A percentile compares a stretch with the other conserved stretches of the same genome.
Conservation (phyloP, 75 land plant genomes). For the Adiantum capillusveneris region DNA sequence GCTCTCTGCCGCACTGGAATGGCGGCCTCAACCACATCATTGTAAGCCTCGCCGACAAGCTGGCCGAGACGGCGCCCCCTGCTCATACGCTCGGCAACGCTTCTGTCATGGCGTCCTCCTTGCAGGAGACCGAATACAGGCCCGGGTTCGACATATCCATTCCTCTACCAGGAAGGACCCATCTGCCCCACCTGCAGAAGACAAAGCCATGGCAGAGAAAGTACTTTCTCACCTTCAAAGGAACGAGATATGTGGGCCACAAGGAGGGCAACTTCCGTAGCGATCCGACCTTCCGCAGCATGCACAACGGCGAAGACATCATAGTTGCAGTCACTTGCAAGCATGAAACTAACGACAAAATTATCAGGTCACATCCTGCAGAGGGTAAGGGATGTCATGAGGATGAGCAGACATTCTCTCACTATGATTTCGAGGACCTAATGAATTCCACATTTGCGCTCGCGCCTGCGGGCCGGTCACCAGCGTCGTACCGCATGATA, state of each 20-base stretch:
- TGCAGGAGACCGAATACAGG: constrained; percentile 30
- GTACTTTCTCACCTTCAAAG: constrained; percentile 26
- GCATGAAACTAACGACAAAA: constrained; percentile 23
- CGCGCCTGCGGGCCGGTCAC: constrained; percentile 25
- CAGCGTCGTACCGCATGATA: constrained; percentile 24
- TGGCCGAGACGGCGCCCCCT: constrained; percentile 14
- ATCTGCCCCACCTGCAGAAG: constrained; percentile 1
- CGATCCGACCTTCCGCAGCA: constrained; percentile 6
- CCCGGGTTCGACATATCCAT: constrained; percentile 38
- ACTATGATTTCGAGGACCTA: constrained; percentile 12
- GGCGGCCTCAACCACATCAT: too few species aligned
- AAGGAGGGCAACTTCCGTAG: constrained; percentile 24
- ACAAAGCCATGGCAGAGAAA: constrained; percentile 12
- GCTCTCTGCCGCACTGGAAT: constrained; percentile 15
- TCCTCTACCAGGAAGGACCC: constrained; percentile 29
- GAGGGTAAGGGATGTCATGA: constrained; percentile 23
- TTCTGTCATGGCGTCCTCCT: constrained; percentile 17
- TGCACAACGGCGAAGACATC: constrained; percentile 29
- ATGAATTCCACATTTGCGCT: constrained; percentile 35
- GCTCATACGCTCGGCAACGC: constrained; percentile 21
- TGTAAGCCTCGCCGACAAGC: too few species aligned
- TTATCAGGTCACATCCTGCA: constrained; percentile 10
- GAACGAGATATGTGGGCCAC: constrained; percentile 25
- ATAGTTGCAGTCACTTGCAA: constrained; percentile 26
- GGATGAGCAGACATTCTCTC: constrained; percentile 8